phyloP scores from a whole-genome alignment of 352 stramenopile species.

The Phytophthora hybrid region DNA sequence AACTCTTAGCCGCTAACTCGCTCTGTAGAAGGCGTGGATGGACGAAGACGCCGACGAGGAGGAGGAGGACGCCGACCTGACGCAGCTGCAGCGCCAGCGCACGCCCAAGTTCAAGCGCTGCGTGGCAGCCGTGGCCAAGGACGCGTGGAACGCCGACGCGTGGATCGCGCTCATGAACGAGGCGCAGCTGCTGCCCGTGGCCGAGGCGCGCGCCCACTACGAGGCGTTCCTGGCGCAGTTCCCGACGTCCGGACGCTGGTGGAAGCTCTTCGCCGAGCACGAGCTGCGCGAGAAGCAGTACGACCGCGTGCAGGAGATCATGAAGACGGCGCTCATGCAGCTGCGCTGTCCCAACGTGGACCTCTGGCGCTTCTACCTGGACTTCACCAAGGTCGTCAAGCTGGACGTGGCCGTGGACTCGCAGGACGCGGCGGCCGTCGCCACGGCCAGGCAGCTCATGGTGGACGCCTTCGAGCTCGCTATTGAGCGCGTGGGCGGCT shows the following conservation, averaged over 20 bases:
- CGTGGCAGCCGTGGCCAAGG: constrained; percentile 56
- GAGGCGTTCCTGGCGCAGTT: constrained; percentile 78
- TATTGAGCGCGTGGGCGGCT: constrained; percentile 83
- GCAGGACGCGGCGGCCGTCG: constrained; percentile 64
- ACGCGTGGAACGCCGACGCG: constrained; percentile 79
- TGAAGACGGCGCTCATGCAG: constrained; percentile 90
- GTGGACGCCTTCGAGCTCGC: constrained; percentile 86
- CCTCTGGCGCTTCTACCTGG: constrained; percentile 89
- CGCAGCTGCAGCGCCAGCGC: constrained; percentile 54
- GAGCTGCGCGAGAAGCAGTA: constrained; percentile 88
- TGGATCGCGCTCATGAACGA: constrained; percentile 87
- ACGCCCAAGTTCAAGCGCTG: constrained; percentile 75
- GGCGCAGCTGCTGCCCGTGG: constrained; percentile 69
- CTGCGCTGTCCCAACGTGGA: constrained; percentile 84
- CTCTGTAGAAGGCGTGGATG: constrained; percentile 77
- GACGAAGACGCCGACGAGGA: constrained; percentile 83
- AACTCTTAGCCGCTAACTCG: background rate
- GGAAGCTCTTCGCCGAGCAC: constrained; percentile 89
- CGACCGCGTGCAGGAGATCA: constrained; percentile 87
- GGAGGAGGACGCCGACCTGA: constrained; percentile 84
- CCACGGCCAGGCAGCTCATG: constrained; percentile 78
- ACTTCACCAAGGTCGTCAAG: constrained; percentile 88
- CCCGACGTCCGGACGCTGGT: constrained; percentile 85
- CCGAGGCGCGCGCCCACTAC: constrained; percentile 79
- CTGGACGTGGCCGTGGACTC: constrained; percentile 78